Evolutionary conservation across 1,139 yeast species (phyloP).

Genomic region (Ashbya aceris): DNA sequence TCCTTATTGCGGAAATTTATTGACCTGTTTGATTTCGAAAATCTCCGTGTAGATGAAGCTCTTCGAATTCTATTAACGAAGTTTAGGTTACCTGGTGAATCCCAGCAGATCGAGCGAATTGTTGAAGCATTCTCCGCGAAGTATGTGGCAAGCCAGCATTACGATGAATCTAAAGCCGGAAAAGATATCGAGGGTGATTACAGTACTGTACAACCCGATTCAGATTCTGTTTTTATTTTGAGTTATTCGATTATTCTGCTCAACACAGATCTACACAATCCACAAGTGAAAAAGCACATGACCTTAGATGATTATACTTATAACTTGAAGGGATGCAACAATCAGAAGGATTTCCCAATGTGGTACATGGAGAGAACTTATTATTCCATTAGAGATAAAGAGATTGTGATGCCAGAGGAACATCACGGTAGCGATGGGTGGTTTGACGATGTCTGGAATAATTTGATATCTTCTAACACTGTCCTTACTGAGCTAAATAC

Average conservation of each 20-base stretch:
- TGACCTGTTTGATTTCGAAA: conserved; percentile 61
- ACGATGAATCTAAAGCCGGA: conserved; percentile 25
- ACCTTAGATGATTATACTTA: conserved; percentile 69
- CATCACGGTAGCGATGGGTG: conserved; percentile 78
- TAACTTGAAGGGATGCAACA: conserved; percentile 73
- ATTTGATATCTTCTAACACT: conserved; percentile 49
- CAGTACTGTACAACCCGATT: conserved; percentile 50
- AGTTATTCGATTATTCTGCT: conserved; percentile 71
- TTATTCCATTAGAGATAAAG: conserved; percentile 70
- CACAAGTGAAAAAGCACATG: conserved; percentile 81
- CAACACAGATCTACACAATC: conserved; percentile 71
- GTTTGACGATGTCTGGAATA: conserved; percentile 93
- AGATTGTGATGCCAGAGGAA: conserved; percentile 96
- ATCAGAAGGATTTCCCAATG: conserved; percentile 65
- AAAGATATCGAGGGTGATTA: conserved; percentile 34
- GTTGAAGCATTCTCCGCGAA: conserved; percentile 80
- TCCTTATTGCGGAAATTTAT: conserved; percentile 58
- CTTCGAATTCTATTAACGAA: conserved; percentile 70
- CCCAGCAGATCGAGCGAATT: conserved; percentile 89
- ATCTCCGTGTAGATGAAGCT: conserved; percentile 86
- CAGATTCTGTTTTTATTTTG: conserved; percentile 62
- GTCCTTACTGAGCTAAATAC: conserved; percentile 27
- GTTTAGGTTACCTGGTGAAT: conserved; percentile 93
- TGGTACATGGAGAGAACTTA: conserved; percentile 81
- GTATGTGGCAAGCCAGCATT: conserved; percentile 54